These are phyloP conservation scores for Naganishia albida DNA, from an alignment of 1,284 basidiomycete species.

Conservation along the genomic window DNA sequence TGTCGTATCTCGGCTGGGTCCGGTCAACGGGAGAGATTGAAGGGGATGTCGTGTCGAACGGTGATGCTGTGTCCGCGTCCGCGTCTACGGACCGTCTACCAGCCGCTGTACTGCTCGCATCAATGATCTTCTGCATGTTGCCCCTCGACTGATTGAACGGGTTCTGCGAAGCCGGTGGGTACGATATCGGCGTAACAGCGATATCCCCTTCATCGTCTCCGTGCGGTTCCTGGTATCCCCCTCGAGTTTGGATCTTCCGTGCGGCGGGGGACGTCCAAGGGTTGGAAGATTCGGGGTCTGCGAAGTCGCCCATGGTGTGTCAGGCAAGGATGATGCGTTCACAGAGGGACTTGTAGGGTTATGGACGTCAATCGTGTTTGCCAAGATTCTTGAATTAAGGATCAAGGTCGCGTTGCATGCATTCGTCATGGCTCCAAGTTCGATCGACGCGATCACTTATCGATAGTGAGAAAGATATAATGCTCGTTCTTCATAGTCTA, in stretches of 20 bases:
- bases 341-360: not conserved
- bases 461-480: not conserved
- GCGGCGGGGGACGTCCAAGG: slow-evolving; percentile 18
- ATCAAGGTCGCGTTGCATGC: not conserved
- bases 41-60: no score
- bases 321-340: no score
- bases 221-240: slow-evolving; percentile 14
- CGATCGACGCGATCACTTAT: slow-evolving; percentile 2
- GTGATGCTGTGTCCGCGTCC: not conserved
- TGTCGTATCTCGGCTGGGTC: not conserved
- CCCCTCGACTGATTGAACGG: slow-evolving; percentile 30
- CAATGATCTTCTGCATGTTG: not conserved
- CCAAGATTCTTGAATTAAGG: not conserved
- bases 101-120: not conserved
- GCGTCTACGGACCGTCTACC: not conserved
- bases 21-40: not conserved
- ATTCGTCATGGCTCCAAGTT: slow-evolving; percentile 4
- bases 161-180: slow-evolving; percentile 32
- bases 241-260: not conserved
- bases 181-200: slow-evolving; percentile 9
- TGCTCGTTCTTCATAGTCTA: not conserved
- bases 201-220: slow-evolving; percentile 10
- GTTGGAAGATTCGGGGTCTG: not conserved
- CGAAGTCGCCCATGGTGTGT: not conserved
- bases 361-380: not conserved